Base-by-base conservation (phyloP, 306 rosid genomes). In the Mimosa bimucronata region DNA sequence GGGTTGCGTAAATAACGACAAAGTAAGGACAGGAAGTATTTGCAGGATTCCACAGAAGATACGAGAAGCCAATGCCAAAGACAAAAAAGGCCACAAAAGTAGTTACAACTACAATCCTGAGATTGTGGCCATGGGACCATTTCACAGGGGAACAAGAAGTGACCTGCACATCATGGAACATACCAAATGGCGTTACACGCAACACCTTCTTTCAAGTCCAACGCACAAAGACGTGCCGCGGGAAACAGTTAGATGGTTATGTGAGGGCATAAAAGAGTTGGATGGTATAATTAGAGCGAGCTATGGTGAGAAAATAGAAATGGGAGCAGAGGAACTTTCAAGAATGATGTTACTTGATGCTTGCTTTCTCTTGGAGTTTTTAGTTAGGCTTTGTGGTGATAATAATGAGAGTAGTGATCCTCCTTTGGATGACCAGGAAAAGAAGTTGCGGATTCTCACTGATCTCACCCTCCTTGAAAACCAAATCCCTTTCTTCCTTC, bases 21-120 rank as follows among this genome's bases (percentile, higher is more conserved):
- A 48, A 19, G 85, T 81, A 23, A 57, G 74, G 29, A 58, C 80
- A 2, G 57, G 87, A 0, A 74, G 86, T 71, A 82, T 87, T 25
- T 79, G 58, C 1, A 69, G 23, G 2, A 66, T 84, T 2, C 69
- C 79, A 21, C 67, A 76, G 0, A 42, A 70, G 45, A 74, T 84
- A 77, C 58, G 77, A 26, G 74, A 55, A 8, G 15, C 68, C 13
- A 77, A 52, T 2, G 52, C 4, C 23, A 19, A 52, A 16, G 21
- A 7, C 10, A 52, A 52, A 52, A 19, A 85, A 9, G 18, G 38
- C 38, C 38, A 34, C 38, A 44, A 11, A 14, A 44, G 50, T 44
- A 14, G 50, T 44, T 75, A 55, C 79, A 55, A 0, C 5, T 87
- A 87, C 14, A 85, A 66, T 1, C 61, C 61, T 53, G 0, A n/a